phyloP scores from a whole-genome alignment of 768 basidiomycete species.

The Agrocybe chaxingu region DNA sequence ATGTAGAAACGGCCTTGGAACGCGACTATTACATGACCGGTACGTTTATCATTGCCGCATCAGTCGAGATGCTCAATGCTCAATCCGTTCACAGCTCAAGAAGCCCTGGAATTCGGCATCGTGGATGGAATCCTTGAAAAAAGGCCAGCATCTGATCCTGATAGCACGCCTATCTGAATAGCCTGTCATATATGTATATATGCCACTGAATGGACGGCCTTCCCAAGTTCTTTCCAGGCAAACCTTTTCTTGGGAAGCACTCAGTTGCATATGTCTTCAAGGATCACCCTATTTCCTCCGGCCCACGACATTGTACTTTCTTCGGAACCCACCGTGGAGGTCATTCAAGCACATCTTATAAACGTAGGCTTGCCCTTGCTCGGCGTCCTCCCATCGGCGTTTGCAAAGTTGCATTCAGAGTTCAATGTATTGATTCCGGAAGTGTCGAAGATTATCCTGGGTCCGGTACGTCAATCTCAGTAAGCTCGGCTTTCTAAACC shows the following conservation, averaged over 20 bases:
- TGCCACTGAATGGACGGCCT: neutral
- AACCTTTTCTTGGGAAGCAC: neutral
- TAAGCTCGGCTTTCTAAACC: no score
- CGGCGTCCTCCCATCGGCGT: conserved; percentile 4
- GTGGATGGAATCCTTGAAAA: conserved; percentile 90
- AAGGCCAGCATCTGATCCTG: conserved; percentile 53
- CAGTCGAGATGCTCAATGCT: conserved; percentile 18
- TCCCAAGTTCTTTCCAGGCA: neutral
- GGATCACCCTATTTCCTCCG: no score
- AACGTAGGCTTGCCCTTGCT: neutral
- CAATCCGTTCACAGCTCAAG: conserved; percentile 52
- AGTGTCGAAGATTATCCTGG: conserved; percentile 4
- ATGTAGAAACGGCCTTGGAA: conserved; percentile 81
- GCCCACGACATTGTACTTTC: neutral
- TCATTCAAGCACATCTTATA: neutral
- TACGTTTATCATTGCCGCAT: conserved; percentile 26
- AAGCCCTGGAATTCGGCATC: conserved; percentile 89
- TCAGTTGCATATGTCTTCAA: no score
- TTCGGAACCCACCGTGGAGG: conserved; percentile 4
- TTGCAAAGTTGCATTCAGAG: conserved; percentile 8
- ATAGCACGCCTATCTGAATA: conserved; percentile 14
- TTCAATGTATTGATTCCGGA: conserved; percentile 4
- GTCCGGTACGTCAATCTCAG: neutral
- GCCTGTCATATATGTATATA: conserved; percentile 6
- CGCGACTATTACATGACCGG: conserved; percentile 97